Base-by-base conservation (phyloP, 1,139 yeast genomes). In the Candida tropicalis region DNA sequence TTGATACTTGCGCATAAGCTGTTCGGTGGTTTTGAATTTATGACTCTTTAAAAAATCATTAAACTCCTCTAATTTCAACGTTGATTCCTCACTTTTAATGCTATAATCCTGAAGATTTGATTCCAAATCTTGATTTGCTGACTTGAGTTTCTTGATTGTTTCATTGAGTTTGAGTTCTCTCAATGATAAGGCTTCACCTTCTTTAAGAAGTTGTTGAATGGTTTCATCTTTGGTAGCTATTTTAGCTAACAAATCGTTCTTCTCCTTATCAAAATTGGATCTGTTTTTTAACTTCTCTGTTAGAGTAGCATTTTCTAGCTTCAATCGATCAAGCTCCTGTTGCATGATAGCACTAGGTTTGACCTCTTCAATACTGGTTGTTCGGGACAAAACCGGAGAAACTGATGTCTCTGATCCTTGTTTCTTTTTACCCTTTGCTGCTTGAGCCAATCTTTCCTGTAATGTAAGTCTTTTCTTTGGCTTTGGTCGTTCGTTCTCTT, bases 371-470 rank as follows among this genome's bases (percentile, higher is more conserved):
- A 16, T 32, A 20, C 43, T 38, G 2, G 39, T 25, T 4, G 35
- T 39, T 27, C 36, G 43, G 4, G 46, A 36, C 9, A 35, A 37
- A 31, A 24, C 35, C 3, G 50, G 44, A 7, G 46, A 31, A 2
- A 47, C 39, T n/a, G 47, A 16, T 12, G 41, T 35, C 8, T 36
- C 42, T 15, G 50, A 35, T 6, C 49, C 43, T 2, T 47, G 40
- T 38, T 55, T 60, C 39, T 61, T 63, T 38, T 68, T 73, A 2
- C 77, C 71, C 53, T 79, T 80, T 4, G 91, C 90, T 1, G 97
- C 97, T 53, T 83, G 65, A 1, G 95, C 95, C 45, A 89, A 69
- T 50, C 97, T 69, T 56, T 89, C 96, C 57, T 88, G 91, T 54
- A 87, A 68, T 0, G 95, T 77, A 35, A 85, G 66, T 52, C 87